Evolutionary conservation across 2,329 filamentous ascomycete species (phyloP).

Genomic region (Scytalidium lignicola): DNA sequence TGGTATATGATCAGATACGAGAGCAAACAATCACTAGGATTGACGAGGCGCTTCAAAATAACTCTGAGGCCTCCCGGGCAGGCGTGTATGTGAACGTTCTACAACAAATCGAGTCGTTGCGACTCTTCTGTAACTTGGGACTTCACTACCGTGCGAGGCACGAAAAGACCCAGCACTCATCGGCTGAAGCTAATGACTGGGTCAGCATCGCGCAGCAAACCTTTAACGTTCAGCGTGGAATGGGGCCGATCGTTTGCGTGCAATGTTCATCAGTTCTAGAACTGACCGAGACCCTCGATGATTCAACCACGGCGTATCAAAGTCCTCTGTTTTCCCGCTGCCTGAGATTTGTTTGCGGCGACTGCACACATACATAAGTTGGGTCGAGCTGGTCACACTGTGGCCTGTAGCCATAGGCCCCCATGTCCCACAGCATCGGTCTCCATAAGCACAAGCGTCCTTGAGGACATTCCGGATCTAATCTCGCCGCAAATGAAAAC

Average conservation of each 20-base stretch:
- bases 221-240: conserved; percentile 27
- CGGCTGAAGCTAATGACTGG: background rate
- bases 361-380: conserved; percentile 17
- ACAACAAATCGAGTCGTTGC: conserved; percentile 39
- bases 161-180: conserved; percentile 1
- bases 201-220: background rate
- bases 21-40: conserved; percentile 25
- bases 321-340: conserved; percentile 29
- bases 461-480: background rate
- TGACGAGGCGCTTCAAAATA: conserved; percentile 28
- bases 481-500: background rate
- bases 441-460: conserved; percentile 3
- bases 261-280: conserved; percentile 4
- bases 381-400: conserved; percentile 12
- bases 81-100: conserved; percentile 36
- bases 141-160: conserved; percentile 33
- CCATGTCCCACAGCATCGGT: conserved; percentile 15
- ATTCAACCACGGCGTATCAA: background rate
- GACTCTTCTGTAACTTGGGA: conserved; percentile 43
- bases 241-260: conserved; percentile 16
- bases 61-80: conserved; percentile 1
- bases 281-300: conserved; percentile 2
- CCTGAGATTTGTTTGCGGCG: conserved; percentile 27
- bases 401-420: conserved; percentile 21
- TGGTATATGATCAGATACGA: conserved; percentile 29